Conservation (phyloP, 2,329 filamentous ascomycete genomes). For the Clarireedia hainanense region DNA sequence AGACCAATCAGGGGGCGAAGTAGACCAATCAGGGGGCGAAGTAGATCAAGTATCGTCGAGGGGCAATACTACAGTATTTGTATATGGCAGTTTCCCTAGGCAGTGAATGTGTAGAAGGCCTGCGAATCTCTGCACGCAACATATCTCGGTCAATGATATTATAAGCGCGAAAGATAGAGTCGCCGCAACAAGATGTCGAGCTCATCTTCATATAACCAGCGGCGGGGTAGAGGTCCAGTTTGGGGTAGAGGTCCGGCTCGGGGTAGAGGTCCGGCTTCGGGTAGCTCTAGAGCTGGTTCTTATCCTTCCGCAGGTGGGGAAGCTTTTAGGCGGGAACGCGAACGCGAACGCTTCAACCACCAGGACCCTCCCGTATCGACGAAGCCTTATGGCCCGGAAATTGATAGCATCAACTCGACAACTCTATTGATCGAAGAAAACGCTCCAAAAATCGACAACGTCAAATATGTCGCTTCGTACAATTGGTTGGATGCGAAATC, state of each 20-base stretch:
- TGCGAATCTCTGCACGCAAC: no score
- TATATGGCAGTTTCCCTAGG: no score
- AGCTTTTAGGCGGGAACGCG: background rate
- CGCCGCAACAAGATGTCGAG: background rate
- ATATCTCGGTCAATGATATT: background rate
- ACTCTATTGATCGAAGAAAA: constrained; percentile 18
- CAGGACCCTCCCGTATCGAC: background rate
- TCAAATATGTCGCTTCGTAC: constrained; percentile 41
- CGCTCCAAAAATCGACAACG: constrained; percentile 31
- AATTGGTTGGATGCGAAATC: constrained; percentile 37
- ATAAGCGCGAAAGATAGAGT: background rate
- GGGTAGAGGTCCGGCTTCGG: background rate
- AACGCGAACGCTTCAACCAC: background rate
- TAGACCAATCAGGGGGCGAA: background rate
- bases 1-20: background rate
- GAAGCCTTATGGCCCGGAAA: constrained; percentile 11
- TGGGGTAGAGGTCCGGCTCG: background rate
- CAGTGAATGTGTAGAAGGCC: background rate
- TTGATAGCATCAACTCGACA: constrained; percentile 16
- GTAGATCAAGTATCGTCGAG: background rate
- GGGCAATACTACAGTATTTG: no score
- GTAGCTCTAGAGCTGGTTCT: background rate
- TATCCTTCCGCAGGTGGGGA: background rate
- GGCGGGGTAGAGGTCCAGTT: background rate
- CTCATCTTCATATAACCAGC: background rate